These are phyloP conservation scores for Trypanosoma vivax DNA, from an alignment of 208 protist species.

Conservation along the genomic window DNA sequence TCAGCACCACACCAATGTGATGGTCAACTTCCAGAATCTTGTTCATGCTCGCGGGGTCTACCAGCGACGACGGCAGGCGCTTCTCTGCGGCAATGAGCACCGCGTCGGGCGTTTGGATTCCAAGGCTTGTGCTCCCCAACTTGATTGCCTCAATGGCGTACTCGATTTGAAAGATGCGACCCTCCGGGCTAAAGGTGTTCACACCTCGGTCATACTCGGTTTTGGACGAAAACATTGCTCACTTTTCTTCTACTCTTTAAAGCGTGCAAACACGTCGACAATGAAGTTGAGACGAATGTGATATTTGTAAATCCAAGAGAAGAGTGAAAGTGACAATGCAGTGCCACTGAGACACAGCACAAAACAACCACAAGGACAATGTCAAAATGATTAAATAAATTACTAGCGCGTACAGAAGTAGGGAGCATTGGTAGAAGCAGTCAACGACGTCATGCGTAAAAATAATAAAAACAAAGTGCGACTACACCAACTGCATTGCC, in stretches of 20 bases:
- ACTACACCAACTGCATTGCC: too few species aligned
- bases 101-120: conserved; percentile 96
- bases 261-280: neutral
- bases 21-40: conserved; percentile 98
- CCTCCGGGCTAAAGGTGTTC: conserved; percentile 99
- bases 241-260: neutral
- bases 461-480: too few species aligned
- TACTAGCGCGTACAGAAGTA: too few species aligned
- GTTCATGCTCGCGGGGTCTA: conserved; percentile 94
- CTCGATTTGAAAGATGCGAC: conserved; percentile 98
- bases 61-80: conserved; percentile 95
- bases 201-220: conserved; percentile 98
- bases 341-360: too few species aligned
- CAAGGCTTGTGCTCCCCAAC: conserved; percentile 98
- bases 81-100: conserved; percentile 99
- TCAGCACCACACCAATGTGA: conserved; percentile 95
- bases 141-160: conserved; percentile 91
- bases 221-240: conserved; percentile 88
- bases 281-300: neutral
- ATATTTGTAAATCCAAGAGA: too few species aligned
- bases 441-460: too few species aligned
- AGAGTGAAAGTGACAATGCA: too few species aligned
- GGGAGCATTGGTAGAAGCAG: too few species aligned
- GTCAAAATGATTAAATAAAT: too few species aligned
- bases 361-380: too few species aligned